phyloP scores from a whole-genome alignment of 306 rosid species.

The Hippophae rhamnoides region DNA sequence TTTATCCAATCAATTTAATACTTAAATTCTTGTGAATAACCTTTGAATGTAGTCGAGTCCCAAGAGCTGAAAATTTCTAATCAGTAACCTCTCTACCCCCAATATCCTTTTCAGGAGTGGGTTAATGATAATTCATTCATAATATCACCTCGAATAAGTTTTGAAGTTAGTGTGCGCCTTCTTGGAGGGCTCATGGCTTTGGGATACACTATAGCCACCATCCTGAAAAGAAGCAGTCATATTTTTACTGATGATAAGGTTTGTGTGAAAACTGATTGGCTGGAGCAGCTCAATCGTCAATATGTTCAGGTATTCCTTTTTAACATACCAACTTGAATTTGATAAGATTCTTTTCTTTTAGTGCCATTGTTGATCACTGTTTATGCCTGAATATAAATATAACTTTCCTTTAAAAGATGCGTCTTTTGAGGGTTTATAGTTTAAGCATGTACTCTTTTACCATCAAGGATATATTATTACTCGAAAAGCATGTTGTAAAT shows the following conservation, averaged over 20 bases:
- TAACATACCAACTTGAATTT: not conserved
- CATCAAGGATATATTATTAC: not conserved
- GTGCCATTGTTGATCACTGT: not conserved
- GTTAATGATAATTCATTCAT: constrained; percentile 93
- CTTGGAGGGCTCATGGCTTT: constrained; percentile 99
- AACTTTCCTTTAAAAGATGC: not conserved
- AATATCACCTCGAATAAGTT: constrained; percentile 95
- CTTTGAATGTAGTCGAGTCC: not conserved
- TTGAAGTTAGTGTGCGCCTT: constrained; percentile 97
- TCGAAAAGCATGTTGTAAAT: not conserved
- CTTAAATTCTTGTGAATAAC: not conserved
- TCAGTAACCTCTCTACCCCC: not conserved
- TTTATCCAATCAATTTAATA: not conserved
- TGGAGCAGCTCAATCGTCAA: constrained; percentile 88
- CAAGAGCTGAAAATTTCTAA: constrained; percentile 2
- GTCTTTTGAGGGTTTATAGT: not conserved
- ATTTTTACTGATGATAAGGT: constrained; percentile 66
- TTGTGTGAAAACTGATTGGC: constrained; percentile 78
- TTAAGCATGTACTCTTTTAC: not conserved
- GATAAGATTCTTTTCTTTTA: not conserved
- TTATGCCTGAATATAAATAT: not conserved
- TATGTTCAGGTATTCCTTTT: constrained; percentile 68
- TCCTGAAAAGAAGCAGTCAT: constrained; percentile 92
- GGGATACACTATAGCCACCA: constrained; percentile 92
- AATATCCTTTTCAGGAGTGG: constrained; percentile 73